Evolutionary conservation across 2,329 filamentous ascomycete genomes (phyloP).

Genomic region (Aspergillus hiratsukae): DNA sequence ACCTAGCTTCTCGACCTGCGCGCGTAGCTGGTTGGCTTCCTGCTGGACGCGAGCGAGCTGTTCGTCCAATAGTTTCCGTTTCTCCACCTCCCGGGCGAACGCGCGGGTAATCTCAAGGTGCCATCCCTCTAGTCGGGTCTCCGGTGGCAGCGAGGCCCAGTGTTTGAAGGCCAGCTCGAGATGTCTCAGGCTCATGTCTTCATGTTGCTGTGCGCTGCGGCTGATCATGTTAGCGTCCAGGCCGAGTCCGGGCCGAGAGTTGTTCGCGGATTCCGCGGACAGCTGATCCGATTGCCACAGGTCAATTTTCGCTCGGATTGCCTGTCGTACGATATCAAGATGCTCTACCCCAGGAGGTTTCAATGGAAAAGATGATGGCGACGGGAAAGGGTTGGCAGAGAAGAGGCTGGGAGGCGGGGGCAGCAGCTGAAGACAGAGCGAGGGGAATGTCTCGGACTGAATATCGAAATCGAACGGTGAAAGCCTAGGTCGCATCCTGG

Average conservation of each 20-base stretch:
- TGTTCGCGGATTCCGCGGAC: conserved; percentile 25
- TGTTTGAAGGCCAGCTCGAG: conserved; percentile 70
- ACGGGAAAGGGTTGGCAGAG: conserved; percentile 73
- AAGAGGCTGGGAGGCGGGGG: conserved; percentile 77
- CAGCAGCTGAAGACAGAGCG: conserved; percentile 76
- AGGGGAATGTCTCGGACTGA: conserved; percentile 77
- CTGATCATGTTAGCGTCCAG: conserved; percentile 36
- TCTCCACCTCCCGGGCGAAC: conserved; percentile 43
- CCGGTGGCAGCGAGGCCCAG: conserved; percentile 63
- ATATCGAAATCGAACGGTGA: conserved; percentile 75
- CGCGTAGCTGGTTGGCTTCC: conserved; percentile 46
- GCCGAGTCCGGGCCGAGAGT: conserved; percentile 35
- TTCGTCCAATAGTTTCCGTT: conserved; percentile 40
- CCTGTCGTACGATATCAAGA: conserved; percentile 64
- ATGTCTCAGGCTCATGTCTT: conserved; percentile 68
- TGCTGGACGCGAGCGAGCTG: conserved; percentile 44
- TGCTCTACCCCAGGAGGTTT: conserved; percentile 69
- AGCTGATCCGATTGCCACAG: conserved; percentile 55
- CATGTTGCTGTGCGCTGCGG: conserved; percentile 55
- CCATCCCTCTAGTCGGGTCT: conserved; percentile 48
- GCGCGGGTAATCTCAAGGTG: conserved; percentile 45
- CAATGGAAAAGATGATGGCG: conserved; percentile 75
- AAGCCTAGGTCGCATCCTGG: conserved; percentile 38
- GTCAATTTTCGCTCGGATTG: conserved; percentile 64
- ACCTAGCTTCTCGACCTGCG: conserved; percentile 43